A percentile compares a stretch with the other conserved stretches of the same genome.
These are phyloP conservation scores for Linnemannia hyalina DNA, from an alignment of 192 early-diverging fungal species.

Conservation along the genomic window DNA sequence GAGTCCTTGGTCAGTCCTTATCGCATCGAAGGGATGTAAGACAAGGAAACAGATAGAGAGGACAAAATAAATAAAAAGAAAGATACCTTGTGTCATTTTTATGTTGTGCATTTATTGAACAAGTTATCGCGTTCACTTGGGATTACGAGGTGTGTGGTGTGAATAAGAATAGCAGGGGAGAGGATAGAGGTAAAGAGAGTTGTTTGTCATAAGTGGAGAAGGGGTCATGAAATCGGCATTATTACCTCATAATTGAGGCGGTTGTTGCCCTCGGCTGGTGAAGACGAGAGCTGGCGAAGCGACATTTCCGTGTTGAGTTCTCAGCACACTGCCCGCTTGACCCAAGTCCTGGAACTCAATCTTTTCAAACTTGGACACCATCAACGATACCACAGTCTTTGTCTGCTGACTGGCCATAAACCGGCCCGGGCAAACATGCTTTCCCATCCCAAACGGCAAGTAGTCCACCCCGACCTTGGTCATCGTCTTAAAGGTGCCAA, in stretches of 20 bases:
- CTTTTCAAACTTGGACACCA: conserved; percentile 2
- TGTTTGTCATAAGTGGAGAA: no score
- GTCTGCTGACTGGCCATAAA: conserved; percentile 9
- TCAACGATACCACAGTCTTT: conserved; percentile 9
- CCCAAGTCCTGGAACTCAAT: conserved; percentile 4
- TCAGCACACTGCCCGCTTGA: conserved; percentile 1
- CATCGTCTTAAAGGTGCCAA: conserved; percentile 34
- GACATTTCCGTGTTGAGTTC: conserved; percentile 16
- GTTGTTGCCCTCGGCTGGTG: conserved; percentile 9
- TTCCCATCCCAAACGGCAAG: conserved; percentile 58
- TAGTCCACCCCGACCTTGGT: conserved; percentile 48
- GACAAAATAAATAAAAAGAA: neutral
- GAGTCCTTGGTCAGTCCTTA: conserved; percentile 56
- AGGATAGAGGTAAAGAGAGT: no score
- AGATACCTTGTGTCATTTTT: no score
- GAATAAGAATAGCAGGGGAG: neutral
- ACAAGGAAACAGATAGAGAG: neutral
- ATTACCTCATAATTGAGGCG: no score
- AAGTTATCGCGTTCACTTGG: no score
- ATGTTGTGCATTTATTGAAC: no score
- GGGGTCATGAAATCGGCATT: no score
- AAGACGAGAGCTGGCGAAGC: conserved; percentile 21
- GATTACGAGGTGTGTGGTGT: neutral
- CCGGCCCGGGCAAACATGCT: conserved; percentile 22
- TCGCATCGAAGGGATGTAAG: conserved; percentile 41